A percentile compares a stretch with the other conserved stretches of the same genome.
Evolutionary conservation across 495 filamentous ascomycete genomes (phyloP).

Genomic region (Neurospora sp.): DNA sequence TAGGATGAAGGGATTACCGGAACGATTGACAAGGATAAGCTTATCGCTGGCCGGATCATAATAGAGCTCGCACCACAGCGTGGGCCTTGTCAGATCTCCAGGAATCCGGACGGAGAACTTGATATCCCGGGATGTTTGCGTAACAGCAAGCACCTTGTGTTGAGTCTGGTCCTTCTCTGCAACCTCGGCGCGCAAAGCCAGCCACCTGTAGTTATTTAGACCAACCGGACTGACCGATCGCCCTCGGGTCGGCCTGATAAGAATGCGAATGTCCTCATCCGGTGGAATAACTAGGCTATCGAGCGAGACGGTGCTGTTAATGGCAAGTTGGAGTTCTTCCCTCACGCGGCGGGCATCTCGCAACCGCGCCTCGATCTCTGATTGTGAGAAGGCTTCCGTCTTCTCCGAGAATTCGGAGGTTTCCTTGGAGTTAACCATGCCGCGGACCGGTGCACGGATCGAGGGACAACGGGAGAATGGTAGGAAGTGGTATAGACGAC

Average conservation of each 20-base stretch:
- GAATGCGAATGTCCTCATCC: conserved; percentile 37
- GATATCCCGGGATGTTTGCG: conserved; percentile 38
- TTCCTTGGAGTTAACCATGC: conserved; percentile 31
- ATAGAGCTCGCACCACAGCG: conserved; percentile 39
- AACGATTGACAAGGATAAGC: conserved; percentile 36
- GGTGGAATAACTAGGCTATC: conserved; percentile 32
- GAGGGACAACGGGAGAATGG: neutral
- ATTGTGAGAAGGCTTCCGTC: conserved; percentile 40
- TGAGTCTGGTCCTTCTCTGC: conserved; percentile 28
- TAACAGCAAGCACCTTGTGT: conserved; percentile 39
- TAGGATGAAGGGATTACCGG: conserved; percentile 34
- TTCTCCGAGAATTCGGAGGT: conserved; percentile 32
- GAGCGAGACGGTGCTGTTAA: conserved; percentile 28
- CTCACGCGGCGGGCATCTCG: conserved; percentile 23
- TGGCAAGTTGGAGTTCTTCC: conserved; percentile 20
- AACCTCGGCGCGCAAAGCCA: conserved; percentile 35
- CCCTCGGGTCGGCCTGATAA: conserved; percentile 36
- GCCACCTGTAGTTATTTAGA: conserved; percentile 33
- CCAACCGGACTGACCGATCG: conserved; percentile 38
- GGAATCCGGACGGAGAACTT: conserved; percentile 41
- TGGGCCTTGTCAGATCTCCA: conserved; percentile 24
- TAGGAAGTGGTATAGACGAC: neutral
- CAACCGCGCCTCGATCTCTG: conserved; percentile 31
- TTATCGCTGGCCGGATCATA: conserved; percentile 42
- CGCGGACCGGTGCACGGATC: neutral